Evolutionary conservation across 2,329 filamentous ascomycete genomes (phyloP), one percentile per base, ranked within the genome.

Genomic region (Penicillium sp.): DNA sequence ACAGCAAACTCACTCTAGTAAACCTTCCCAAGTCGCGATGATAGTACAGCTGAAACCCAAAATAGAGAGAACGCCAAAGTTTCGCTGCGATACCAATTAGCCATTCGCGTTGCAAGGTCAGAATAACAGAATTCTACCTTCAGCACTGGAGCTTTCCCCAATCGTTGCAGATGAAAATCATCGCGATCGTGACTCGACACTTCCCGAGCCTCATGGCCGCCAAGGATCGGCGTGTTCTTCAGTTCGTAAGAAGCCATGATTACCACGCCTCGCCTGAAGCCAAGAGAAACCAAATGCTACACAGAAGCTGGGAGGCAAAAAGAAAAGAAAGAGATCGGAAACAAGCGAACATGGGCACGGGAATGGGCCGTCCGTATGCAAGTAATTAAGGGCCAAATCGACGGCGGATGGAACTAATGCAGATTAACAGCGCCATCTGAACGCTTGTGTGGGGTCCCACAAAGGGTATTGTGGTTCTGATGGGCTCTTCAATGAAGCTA

Each of bases 11-110:
- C 55, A 75, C 71, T 70, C 65, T 14, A 74, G 57, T 24, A 73
- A 62, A 1, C 68, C 71, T 53, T 75, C 72, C 73, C 73, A 75
- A 21, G 71, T 74, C 45, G 62, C 63, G 63, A 75, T 70, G 46
- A 75, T 65, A 7, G 71, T 72, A 55, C 68, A 70, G 21, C 71
- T 72, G 54, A 75, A 75, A 10, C 73, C 72, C 16, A 74, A 66
- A 27, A 71, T 74, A 8, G 72, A 74, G 31, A 75, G 55, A 47
- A 75, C 67, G 5, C 72, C 67, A 34, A 75, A 75, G 49, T 74
- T 75, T 53, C 73, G 68, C 72, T 75, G n/a, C 6, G 4, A 36
- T 34, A 6, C 4, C 1, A 14, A 7, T 36, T n/a, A 36, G 24
- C 24, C 2, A 27, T 6, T 27, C 5, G 5, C 24, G 5, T 27